These are phyloP conservation scores for Colletotrichum tropicicola DNA, from an alignment of 2,329 filamentous ascomycete genomes.

Conservation along the genomic window DNA sequence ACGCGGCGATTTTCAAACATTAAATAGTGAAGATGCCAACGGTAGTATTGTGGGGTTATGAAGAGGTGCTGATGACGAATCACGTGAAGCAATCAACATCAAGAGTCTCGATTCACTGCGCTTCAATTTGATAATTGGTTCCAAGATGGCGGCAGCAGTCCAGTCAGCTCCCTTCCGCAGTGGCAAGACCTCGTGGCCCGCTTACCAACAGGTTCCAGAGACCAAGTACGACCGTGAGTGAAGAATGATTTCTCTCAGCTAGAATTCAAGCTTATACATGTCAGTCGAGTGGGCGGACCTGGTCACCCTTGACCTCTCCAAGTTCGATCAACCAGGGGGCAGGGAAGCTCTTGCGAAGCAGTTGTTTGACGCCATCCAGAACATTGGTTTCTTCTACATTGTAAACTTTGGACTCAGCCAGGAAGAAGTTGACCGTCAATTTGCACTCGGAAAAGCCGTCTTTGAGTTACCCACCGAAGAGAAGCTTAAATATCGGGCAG, in stretches of 20 bases:
- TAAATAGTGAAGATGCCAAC: neutral
- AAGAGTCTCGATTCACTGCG: neutral
- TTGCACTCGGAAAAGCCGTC: constrained; percentile 67
- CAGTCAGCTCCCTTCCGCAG: neutral
- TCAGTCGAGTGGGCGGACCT: constrained; percentile 62
- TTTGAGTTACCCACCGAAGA: constrained; percentile 65
- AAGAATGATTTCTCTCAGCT: neutral
- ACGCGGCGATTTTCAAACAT: neutral
- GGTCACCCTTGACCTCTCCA: constrained; percentile 63
- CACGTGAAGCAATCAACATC: too few species aligned
- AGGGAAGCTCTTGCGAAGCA: constrained; percentile 63
- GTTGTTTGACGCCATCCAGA: constrained; percentile 59
- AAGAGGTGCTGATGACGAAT: neutral
- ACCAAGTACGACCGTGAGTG: constrained; percentile 44
- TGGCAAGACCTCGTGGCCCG: constrained; percentile 34
- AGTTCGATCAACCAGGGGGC: constrained; percentile 62
- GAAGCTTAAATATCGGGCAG: constrained; percentile 64
- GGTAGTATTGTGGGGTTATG: neutral
- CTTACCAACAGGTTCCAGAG: constrained; percentile 44
- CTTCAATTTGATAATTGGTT: neutral
- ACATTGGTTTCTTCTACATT: constrained; percentile 69
- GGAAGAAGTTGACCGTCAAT: constrained; percentile 68
- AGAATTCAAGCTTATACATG: neutral
- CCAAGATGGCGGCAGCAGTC: neutral
- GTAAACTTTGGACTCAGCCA: constrained; percentile 69